Base-by-base conservation (phyloP, 345 rosid species). In the Eucalyptus pumila region DNA sequence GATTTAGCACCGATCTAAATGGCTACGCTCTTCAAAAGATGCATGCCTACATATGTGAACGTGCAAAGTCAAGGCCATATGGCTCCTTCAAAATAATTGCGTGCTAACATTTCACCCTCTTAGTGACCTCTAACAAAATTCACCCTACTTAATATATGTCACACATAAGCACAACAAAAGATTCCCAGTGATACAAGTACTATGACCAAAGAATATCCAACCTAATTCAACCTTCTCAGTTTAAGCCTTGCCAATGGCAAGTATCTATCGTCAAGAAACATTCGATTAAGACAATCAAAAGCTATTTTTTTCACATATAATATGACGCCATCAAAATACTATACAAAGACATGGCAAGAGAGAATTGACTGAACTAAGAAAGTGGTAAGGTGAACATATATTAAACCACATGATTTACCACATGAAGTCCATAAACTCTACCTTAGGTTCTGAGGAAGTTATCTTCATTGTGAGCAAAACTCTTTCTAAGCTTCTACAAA, bases 401-500 rank as follows among this genome's bases (percentile, higher is more conserved):
- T 56, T 17, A 26, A n/a, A 9, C n/a, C 56, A 51, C 60, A 86
- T 50, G 62, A 37, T 86, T 49, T 48, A 32, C 62, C 27, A 54
- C 87, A 45, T 23, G 21, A 62, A 90, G 86, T 44, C 90, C 52
- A 80, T 54, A 89, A 86, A 80, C 89, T 62, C 69, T 94, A 98
- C 99, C 99, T 95, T 97, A 60, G 98, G 98, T 91, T 98, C 97
- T 80, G 99, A 98, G 87, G 95, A 92, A 54, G 99, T 98, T 89
- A 91, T 95, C 91, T 97, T 95, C 99, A 98, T 97, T 67, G 99
- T 98, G 86, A 95, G 99, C 94, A 98, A 90, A 90, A 97, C 99
- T 91, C 99, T 96, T 92, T 97, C 99, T 90, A 98, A 92, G 92
- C 96, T 97, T 91, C 93, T 94, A 92, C 91, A 92, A 90, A 97